A percentile compares a stretch with the other conserved stretches of the same genome.
Evolutionary conservation across 1,139 yeast genomes (phyloP).

Genomic region (Pichia sp.): DNA sequence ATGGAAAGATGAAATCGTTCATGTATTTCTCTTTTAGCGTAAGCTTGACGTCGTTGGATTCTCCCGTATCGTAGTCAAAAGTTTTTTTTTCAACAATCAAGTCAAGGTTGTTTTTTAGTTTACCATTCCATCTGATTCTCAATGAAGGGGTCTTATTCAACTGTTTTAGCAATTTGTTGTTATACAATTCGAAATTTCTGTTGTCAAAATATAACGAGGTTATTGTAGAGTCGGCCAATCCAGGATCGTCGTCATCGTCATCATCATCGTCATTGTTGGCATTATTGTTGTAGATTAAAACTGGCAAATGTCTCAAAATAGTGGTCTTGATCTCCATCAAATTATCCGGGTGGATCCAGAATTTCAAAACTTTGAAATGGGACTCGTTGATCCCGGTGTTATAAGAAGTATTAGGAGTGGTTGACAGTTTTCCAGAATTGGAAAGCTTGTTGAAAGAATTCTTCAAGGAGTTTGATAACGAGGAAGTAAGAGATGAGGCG

Average conservation of each 20-base stretch:
- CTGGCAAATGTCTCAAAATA: slow-evolving; percentile 89
- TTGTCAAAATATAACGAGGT: slow-evolving; percentile 89
- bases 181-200: slow-evolving; percentile 75
- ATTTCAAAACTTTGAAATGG: slow-evolving; percentile 69
- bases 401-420: slow-evolving; percentile 32
- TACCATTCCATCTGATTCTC: slow-evolving; percentile 89
- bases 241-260: slow-evolving; percentile 32
- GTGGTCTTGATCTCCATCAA: slow-evolving; percentile 95
- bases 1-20: slow-evolving; percentile 47
- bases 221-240: slow-evolving; percentile 71
- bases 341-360: slow-evolving; percentile 96
- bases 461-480: slow-evolving; percentile 31
- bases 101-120: slow-evolving; percentile 68
- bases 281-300: slow-evolving; percentile 63
- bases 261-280: slow-evolving; percentile 36
- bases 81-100: slow-evolving; percentile 75
- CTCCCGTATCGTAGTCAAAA: slow-evolving; percentile 54
- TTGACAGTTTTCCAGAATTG: slow-evolving; percentile 31
- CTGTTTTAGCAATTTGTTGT: slow-evolving; percentile 70
- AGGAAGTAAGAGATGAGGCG: slow-evolving; percentile 21
- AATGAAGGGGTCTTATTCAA: slow-evolving; percentile 69
- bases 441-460: slow-evolving; percentile 31
- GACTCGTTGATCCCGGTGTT: slow-evolving; percentile 38
- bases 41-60: slow-evolving; percentile 53
- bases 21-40: slow-evolving; percentile 75